phyloP scores from a whole-genome alignment of 2,329 filamentous ascomycete species.

The Epicoccum nigrum region DNA sequence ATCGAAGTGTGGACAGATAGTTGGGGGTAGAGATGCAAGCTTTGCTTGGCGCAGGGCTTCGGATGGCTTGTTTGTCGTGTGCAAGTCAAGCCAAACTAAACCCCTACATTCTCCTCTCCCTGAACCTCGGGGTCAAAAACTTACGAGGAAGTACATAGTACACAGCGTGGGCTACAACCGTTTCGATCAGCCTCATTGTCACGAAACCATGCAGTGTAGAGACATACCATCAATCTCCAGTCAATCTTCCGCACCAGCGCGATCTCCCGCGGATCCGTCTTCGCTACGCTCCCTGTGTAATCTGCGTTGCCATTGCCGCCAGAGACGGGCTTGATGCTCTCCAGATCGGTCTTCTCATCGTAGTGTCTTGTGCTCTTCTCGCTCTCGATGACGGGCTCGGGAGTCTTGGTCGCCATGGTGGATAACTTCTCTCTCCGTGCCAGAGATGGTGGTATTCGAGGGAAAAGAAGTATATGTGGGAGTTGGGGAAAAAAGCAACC shows the following conservation, averaged over 20 bases:
- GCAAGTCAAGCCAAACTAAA: neutral
- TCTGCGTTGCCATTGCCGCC: slow-evolving; percentile 30
- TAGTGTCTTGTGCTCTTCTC: slow-evolving; percentile 23
- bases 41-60: slow-evolving; percentile 13
- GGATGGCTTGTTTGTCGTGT: slow-evolving; percentile 6
- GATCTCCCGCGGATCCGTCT: slow-evolving; percentile 42
- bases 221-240: slow-evolving; percentile 36
- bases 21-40: slow-evolving; percentile 2
- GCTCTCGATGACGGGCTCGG: slow-evolving; percentile 14
- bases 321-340: slow-evolving; percentile 20
- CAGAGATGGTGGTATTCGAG: no score
- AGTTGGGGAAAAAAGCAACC: no score
- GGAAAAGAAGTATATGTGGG: no score
- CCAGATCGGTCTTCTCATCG: slow-evolving; percentile 29
- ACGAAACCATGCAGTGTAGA: neutral
- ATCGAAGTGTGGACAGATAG: neutral
- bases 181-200: neutral
- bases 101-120: no score
- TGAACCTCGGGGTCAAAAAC: no score
- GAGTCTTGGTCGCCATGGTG: neutral
- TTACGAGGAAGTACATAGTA: slow-evolving; percentile 50
- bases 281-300: slow-evolving; percentile 40
- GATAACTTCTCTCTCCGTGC: slow-evolving; percentile 12
- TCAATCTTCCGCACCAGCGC: slow-evolving; percentile 43
- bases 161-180: slow-evolving; percentile 46